Base-by-base conservation (phyloP, 2,329 filamentous ascomycete species). In the Pseudogymnoascus sp. region DNA sequence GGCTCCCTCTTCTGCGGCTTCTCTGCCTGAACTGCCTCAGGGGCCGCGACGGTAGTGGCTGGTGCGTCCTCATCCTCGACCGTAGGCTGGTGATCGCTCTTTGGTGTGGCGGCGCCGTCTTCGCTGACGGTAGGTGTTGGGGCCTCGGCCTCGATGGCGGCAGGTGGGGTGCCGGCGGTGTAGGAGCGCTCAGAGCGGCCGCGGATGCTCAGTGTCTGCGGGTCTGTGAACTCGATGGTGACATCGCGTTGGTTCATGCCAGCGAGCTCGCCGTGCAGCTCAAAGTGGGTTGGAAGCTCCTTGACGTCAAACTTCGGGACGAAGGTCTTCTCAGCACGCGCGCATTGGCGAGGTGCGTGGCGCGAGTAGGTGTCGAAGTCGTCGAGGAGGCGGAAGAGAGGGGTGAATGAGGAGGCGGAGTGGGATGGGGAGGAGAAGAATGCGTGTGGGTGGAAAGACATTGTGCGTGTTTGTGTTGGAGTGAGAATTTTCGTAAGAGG, bases 251-350 rank as follows among this genome's bases (percentile, higher is more conserved):
- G 88, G 67, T 82, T 81, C 69, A 91, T 78, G 63, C 90, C 90
- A 0, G 89, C 86, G 6, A 93, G 83, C 76, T 93, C 90, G 70
- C 89, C 90, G 71, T 91, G 85, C 23, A 93, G 86, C 75, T 92
- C 86, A 71, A 91, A 93, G 65, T 78, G 75, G 6, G 84, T 76
- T 66, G 82, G 82, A 8, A 82, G 84, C 78, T 93, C 90, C 71
- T 83, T 85, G 65, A 92, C 80, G 70, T 92, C 89, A 71, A 93
- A 93, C 75, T 84, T 86, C 61, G 90, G 90, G 65, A 84, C 82
- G 82, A 91, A 92, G 71, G 81, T 63, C 35, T 62, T 60, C n/a
- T 25, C 63, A 60, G 35, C 66, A 66, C 21, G 61, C 62, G 50
- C 44, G 63, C 21, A 62, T 62, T 63, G 65, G 60, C 16, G 65